Base-by-base conservation (phyloP, 805 yeast species). In the Wickerhamiella hasegawae region DNA sequence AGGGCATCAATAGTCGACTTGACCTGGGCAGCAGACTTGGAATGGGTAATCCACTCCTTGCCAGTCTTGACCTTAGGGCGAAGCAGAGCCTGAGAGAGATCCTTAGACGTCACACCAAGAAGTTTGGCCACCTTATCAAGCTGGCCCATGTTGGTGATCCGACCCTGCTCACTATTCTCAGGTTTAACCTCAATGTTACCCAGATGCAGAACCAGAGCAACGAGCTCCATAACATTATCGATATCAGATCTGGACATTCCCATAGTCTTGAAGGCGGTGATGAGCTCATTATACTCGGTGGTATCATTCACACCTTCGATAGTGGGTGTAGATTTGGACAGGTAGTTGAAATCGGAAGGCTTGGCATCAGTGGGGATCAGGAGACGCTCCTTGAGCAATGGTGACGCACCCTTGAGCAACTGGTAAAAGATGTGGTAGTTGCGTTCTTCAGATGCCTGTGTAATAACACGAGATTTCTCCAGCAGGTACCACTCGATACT, bases 371-470 rank as follows among this genome's bases (percentile, higher is more conserved):
- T 25, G 4, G 61, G 47, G 4, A 81, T 55, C 18, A 49, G 41
- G 16, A 60, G 49, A 18, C 42, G 37, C 22, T 48, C 36, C 23
- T 48, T 42, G 28, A 56, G 35, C n/a, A 65, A 66, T 2, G 54
- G 52, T 2, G 66, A 57, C 1, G 76, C 68, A 16, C 95, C 94
- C 31, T 67, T 63, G 25, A 90, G 57, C 28, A 90, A 57, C 51
- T 90, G 96, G 56, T 90, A 90, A 52, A 90, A 90, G 4, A 85
- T 70, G 53, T 90, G 99, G 52, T 87, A 90, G 52, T 85, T 90
- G 54, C 98, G 69, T 58, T 90, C 99, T 16, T 68, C 59, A 5
- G 60, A 41, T 34, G 76, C 71, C 57, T 83, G 96, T 28, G 68
- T 60, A 4, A 83, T 76, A 12, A 90, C 94, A 48, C 99, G 72